Base-by-base conservation (phyloP, 495 filamentous ascomycete genomes). In the Ramalina intermedia region DNA sequence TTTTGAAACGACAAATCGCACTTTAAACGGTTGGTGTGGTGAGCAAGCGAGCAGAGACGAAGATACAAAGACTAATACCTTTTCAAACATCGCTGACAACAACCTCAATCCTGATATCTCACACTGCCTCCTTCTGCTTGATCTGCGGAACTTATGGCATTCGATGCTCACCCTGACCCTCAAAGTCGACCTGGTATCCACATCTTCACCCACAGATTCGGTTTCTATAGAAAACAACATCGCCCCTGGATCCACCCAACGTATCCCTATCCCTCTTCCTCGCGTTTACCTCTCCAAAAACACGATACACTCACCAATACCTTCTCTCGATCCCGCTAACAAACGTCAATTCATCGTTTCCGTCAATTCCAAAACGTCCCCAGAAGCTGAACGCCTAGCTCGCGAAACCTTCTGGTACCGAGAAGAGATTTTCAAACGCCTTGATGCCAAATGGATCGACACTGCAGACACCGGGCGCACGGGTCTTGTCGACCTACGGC, bases 361-460 rank as follows among this genome's bases (percentile, higher is more conserved):
- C 58, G 79, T 81, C 38, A 75, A 76, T 51, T 47, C 50, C 3
- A 85, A 86, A 54, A 72, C 85, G 43, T 80, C 83, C 0, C 82
- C 85, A 2, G 85, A 91, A 50, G 76, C 73, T 21, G 88, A 96
- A 63, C 76, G 81, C 33, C 76, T 80, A 6, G 81, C 72, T 38
- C 74, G 89, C 37, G 87, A 94, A 66, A 80, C 81, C 2, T 95
- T 95, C 63, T 95, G 89, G 89, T 95, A 87, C 66, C 76, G 89
- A 6, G 84, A 93, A 58, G 82, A 81, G 58, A 71, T 96, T 2
- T 72, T 96, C 9, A 82, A 84, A 50, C 69, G 71, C 18, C 61
- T 94, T 2, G 66, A 66, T 4, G 89, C 79, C 2, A 72, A 68
- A 2, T 96, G 89, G 89, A 74, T 68, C 29, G 82, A 86, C 23